Base-by-base conservation (phyloP, 2,329 filamentous ascomycete genomes). In the Pyrenochaeta sp. region DNA sequence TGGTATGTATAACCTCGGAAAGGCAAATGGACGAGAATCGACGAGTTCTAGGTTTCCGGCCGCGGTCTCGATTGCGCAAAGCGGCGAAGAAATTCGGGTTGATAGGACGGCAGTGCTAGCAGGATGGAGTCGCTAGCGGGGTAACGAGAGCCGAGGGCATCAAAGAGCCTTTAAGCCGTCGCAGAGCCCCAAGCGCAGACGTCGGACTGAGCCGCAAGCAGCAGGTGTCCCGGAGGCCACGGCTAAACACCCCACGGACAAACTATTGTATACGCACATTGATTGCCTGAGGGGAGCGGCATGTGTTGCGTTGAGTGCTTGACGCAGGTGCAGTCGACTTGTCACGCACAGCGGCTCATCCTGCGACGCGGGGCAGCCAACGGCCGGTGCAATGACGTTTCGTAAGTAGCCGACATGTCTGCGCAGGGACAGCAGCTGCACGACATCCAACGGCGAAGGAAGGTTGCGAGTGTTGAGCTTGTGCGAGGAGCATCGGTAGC, bases 1-100 rank as follows among this genome's bases (percentile, higher is more conserved):
- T 6, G 40, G 10, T 47, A 41, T 44, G 52, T 54, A 68, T 68
- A 70, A 63, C 67, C 67, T 70, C 67, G 68, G 68, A 61, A 64
- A 47, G 44, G 32, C 35, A 40, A 45, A 47, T 46, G 39, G 35
- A 49, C 60, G 53, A 59, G 20, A 60, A 57, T 57, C 23, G 53
- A 59, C 45, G 44, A 46, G 39, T 37, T 39, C 36, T 39, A n/a
- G 36, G 36, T 54, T 68, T 54, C 58, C 66, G 66, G 64, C 66
- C 67, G 67, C 67, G 66, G 66, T 66, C 44, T 53, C 58, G 48
- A 51, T 47, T 44, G 49, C 51, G 60, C 52, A 58, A 49, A 41
- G 47, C 45, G 53, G 55, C 53, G 51, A 52, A 46, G 47, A 35
- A 40, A 30, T 42, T 58, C 53, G 54, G 52, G 30, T n/a, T 54